Base-by-base conservation (phyloP, 208 protist species). In the Trypanosoma avium region DNA sequence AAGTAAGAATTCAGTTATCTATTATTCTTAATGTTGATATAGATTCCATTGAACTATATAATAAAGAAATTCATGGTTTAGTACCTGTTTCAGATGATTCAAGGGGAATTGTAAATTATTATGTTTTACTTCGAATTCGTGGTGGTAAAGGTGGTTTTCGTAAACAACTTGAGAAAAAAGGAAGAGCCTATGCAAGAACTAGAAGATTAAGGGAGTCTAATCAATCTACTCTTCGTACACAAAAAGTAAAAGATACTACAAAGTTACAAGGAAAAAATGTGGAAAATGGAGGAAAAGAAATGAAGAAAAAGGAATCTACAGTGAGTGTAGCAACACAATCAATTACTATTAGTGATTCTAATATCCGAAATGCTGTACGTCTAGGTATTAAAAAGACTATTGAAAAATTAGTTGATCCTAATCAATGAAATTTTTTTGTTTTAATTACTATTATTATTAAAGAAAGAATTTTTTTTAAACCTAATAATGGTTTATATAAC, bases 101-200 rank as follows among this genome's bases (percentile, higher is more conserved):
- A 22, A 1, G 24, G 35, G 53, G 26, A 3, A 45, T 54, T 22
- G 19, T 42, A 27, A 8, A 52, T 6, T 73, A 61, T 32, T 67
- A 57, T 38, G 59, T 55, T 12, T 57, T 73, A 32, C 40, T 73
- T 8, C 33, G 67, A 46, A 10, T 73, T 22, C 53, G 59, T 42
- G 88, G 81, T 47, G 84, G 84, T 3, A 94, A 94, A 61, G 88
- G 88, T 29, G 88, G 88, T 26, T 94, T 94, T 67, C 67, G 78
- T 0, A 94, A 94, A 58, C 84, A 90, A 61, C 67, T 94, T 0
- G 88, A 92, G 49, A 94, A 94, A 38, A 94, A 94, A 35, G 88
- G 77, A 2, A 78, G 88, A 17, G 82, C 84, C 35, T 94, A 86
- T 66, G 77, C 80, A 13, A 70, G 88, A 15, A 77, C 79, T 4